Evolutionary conservation across 1,139 yeast genomes (phyloP).

Genomic region (Candida sojae): DNA sequence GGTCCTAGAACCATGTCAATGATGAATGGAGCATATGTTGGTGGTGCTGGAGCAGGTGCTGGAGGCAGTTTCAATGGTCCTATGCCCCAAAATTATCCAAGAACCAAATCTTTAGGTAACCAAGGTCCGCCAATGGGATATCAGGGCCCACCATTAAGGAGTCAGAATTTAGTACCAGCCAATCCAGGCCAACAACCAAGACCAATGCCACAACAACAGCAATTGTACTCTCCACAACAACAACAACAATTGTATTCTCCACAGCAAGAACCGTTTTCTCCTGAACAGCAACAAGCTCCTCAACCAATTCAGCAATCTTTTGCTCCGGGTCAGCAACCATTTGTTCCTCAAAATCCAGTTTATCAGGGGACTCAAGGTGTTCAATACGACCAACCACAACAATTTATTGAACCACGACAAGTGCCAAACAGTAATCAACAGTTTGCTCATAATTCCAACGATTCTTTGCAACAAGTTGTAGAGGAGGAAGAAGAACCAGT

Average conservation of each 20-base stretch:
- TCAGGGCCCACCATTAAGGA: slow-evolving; percentile 10
- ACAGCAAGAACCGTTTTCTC: too few relatives aligned
- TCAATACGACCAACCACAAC: background rate
- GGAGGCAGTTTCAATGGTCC: background rate
- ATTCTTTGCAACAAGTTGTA: slow-evolving; percentile 41
- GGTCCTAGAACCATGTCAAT: slow-evolving; percentile 9
- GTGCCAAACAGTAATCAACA: background rate
- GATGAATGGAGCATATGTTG: slow-evolving; percentile 1
- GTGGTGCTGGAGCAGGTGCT: slow-evolving; percentile 1
- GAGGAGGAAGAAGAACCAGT: slow-evolving; percentile 38
- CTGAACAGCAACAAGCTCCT: background rate
- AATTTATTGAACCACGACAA: slow-evolving; percentile 1
- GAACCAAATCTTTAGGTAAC: slow-evolving; percentile 14
- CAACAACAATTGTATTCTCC: background rate
- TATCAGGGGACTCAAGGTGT: background rate
- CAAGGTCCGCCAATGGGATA: slow-evolving; percentile 8
- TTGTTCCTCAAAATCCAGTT: background rate
- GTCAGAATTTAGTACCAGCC: slow-evolving; percentile 14
- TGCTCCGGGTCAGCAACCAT: slow-evolving; percentile 4
- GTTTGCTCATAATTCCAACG: slow-evolving; percentile 26
- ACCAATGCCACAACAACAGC: slow-evolving; percentile 8
- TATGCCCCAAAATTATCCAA: slow-evolving; percentile 13
- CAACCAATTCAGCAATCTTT: slow-evolving; percentile 5
- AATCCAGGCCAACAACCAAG: slow-evolving; percentile 8
- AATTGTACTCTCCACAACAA: slow-evolving; percentile 2